phyloP scores from a whole-genome alignment of 1,284 basidiomycete genomes.

The Puccinia novopanici region DNA sequence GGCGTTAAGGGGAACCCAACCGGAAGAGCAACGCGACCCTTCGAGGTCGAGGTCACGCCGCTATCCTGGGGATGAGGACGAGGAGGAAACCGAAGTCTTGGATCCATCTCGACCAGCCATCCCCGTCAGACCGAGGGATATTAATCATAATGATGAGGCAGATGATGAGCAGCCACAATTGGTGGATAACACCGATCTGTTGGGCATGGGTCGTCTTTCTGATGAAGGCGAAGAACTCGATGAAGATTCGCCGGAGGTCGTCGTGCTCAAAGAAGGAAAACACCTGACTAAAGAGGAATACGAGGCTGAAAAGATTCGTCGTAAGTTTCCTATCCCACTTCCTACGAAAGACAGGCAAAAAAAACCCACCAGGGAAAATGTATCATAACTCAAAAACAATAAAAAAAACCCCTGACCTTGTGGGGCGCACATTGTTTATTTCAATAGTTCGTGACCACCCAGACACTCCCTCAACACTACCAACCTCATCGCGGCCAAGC shows the following conservation, averaged over 20 bases:
- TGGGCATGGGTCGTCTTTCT: conserved; percentile 26
- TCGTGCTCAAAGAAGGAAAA: conserved; percentile 45
- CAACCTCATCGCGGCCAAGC: conserved; percentile 35
- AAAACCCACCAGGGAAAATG: no score
- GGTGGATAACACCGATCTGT: conserved; percentile 22
- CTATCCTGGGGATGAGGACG: background rate
- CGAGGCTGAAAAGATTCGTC: conserved; percentile 45
- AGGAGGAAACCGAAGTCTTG: conserved; percentile 41
- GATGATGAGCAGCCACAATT: conserved; percentile 41
- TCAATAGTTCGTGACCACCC: conserved; percentile 40
- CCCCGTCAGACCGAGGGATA: conserved; percentile 25
- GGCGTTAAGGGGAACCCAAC: conserved; percentile 28
- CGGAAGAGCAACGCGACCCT: background rate
- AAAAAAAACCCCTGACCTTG: background rate
- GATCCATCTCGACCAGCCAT: conserved; percentile 50
- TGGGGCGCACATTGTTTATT: background rate
- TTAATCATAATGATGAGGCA: conserved; percentile 28
- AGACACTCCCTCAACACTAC: conserved; percentile 23
- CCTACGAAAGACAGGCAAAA: background rate
- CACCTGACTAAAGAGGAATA: conserved; percentile 44
- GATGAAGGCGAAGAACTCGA: conserved; percentile 46
- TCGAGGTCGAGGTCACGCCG: background rate
- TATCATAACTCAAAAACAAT: background rate
- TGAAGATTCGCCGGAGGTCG: conserved; percentile 38
- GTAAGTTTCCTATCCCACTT: conserved; percentile 14